phyloP scores from a whole-genome alignment of 1,284 basidiomycete species.

The Singerocomus inundabilis region DNA sequence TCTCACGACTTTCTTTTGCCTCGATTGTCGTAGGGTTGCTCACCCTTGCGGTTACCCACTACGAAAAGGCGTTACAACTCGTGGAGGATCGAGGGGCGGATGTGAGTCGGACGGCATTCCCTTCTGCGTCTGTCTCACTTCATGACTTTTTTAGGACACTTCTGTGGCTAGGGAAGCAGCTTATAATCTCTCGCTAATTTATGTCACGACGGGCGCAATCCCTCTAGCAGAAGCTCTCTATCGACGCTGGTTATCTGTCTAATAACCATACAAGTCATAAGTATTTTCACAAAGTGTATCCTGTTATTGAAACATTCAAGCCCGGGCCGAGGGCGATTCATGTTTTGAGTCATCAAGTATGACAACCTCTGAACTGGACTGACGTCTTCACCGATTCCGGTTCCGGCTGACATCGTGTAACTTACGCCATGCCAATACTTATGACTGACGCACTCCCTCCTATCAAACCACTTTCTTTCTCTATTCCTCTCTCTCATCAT shows the following conservation, averaged over 20 bases:
- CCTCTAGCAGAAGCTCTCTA: conserved; percentile 65
- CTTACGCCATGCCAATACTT: background rate
- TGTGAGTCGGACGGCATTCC: conserved; percentile 15
- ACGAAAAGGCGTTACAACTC: conserved; percentile 68
- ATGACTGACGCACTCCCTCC: background rate
- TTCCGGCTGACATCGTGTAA: conserved; percentile 5
- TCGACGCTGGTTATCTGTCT: conserved; percentile 71
- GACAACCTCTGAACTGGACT: background rate
- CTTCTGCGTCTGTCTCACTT: background rate
- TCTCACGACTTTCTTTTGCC: background rate
- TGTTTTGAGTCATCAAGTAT: conserved; percentile 6
- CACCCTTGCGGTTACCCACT: conserved; percentile 80
- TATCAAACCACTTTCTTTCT: background rate
- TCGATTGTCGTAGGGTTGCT: conserved; percentile 58
- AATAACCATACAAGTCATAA: conserved; percentile 16
- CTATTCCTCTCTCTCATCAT: too few species aligned
- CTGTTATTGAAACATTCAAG: conserved; percentile 2
- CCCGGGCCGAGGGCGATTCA: background rate
- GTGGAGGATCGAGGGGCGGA: conserved; percentile 40
- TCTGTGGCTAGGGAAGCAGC: conserved; percentile 65
- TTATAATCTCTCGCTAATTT: conserved; percentile 85
- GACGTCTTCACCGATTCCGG: conserved; percentile 7
- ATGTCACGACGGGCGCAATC: conserved; percentile 71
- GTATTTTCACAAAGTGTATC: background rate
- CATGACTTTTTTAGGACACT: conserved; percentile 14